Conservation (phyloP, 2,329 filamentous ascomycete genomes). For the Colletotrichum lentis region DNA sequence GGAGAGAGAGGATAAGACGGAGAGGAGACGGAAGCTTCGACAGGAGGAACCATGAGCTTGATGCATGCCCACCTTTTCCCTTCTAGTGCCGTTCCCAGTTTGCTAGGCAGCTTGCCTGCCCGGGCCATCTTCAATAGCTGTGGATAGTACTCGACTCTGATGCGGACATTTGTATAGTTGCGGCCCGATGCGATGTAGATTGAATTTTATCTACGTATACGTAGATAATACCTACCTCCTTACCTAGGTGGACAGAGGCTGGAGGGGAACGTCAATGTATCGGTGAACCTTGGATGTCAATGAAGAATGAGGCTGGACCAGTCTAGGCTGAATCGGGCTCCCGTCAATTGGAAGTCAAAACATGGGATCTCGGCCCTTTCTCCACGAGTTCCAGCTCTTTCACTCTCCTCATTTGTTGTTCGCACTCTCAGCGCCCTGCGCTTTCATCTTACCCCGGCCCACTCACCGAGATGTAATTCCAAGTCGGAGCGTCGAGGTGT, state of each 20-base stretch:
- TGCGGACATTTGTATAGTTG: not conserved
- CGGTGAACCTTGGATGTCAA: not conserved
- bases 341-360: slow-evolving; percentile 3
- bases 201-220: not conserved
- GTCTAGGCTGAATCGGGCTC: slow-evolving; percentile 13
- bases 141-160: not conserved
- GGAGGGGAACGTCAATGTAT: not conserved
- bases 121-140: not conserved
- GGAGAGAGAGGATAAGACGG: not conserved
- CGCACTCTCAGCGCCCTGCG: not conserved
- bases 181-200: too few relatives aligned
- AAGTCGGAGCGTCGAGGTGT: slow-evolving; percentile 1
- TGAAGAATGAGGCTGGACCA: not conserved
- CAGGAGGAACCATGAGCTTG: not conserved
- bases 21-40: not conserved
- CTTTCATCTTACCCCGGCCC: not conserved
- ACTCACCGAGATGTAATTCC: not conserved
- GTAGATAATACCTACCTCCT: not conserved
- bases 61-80: not conserved
- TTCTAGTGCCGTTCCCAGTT: not conserved
- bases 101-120: not conserved
- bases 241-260: not conserved
- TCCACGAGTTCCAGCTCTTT: not conserved
- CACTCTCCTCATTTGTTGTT: not conserved
- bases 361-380: not conserved